phyloP scores from a whole-genome alignment of 129 eudicot species.

The Centaurea solstitialis region DNA sequence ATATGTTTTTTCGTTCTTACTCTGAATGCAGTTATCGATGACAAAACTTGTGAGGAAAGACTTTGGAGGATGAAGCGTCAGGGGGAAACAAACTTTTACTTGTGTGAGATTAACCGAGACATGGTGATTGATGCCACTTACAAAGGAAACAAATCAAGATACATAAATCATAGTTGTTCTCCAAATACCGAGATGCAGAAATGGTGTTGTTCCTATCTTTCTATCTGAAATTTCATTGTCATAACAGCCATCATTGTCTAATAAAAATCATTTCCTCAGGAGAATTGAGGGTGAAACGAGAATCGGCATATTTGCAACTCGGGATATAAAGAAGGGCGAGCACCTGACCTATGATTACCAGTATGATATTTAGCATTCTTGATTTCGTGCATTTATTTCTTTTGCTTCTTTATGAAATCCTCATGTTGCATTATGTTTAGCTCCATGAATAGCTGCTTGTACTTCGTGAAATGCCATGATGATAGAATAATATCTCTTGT shows the following conservation, averaged over 20 bases:
- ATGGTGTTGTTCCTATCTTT: conserved; percentile 56
- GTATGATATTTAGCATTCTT: conserved; percentile 48
- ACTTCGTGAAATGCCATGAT: neutral
- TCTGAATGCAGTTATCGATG: conserved; percentile 85
- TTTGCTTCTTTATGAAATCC: conserved; percentile 1
- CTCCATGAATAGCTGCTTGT: neutral
- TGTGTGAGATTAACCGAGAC: conserved; percentile 96
- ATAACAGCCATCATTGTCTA: neutral
- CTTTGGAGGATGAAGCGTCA: conserved; percentile 93
- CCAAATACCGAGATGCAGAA: conserved; percentile 99
- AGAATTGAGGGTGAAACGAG: conserved; percentile 96
- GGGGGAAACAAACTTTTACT: conserved; percentile 92
- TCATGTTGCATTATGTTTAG: conserved; percentile 2
- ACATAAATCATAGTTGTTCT: conserved; percentile 94
- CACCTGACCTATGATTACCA: conserved; percentile 95
- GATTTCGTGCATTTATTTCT: conserved; percentile 1
- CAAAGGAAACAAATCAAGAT: conserved; percentile 98
- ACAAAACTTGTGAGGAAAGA: conserved; percentile 92
- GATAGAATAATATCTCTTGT: neutral
- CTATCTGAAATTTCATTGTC: conserved; percentile 11
- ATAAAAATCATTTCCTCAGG: conserved; percentile 41
- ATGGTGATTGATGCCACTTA: conserved; percentile 99
- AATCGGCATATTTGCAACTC: conserved; percentile 95
- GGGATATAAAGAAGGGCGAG: conserved; percentile 85
- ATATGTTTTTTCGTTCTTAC: neutral